Percentiles rank a stretch among this genome's conserved stretches.
phyloP scores from a whole-genome alignment of 441 rosid species.

The Gossypium lobatum region DNA sequence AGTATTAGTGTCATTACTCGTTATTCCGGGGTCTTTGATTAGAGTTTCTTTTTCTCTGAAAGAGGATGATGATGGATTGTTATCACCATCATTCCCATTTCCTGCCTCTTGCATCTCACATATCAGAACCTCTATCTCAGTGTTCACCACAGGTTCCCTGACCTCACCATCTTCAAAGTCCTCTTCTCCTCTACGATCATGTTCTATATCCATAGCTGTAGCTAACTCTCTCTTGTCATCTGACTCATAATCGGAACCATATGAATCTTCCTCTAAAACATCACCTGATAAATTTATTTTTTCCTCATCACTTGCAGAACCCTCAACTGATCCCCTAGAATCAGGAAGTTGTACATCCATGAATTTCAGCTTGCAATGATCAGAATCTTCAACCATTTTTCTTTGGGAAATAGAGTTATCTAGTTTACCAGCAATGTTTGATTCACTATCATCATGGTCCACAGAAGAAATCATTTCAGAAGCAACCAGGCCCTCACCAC shows the following conservation, averaged over 20 bases:
- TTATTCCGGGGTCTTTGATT: conserved; percentile 26
- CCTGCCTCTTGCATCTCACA: conserved; percentile 23
- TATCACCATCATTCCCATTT: conserved; percentile 14
- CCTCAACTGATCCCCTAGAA: conserved; percentile 36
- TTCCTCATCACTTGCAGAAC: conserved; percentile 49
- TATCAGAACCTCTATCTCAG: conserved; percentile 18
- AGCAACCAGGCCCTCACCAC: conserved; percentile 21
- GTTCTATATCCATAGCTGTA: conserved; percentile 34
- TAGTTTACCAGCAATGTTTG: conserved; percentile 24
- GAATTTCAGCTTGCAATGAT: conserved; percentile 18
- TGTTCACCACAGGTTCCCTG: conserved; percentile 31
- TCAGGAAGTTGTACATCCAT: conserved; percentile 24
- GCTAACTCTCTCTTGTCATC: conserved; percentile 36
- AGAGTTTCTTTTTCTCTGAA: conserved; percentile 25
- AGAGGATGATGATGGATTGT: conserved; percentile 22
- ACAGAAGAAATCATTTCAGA: conserved; percentile 16
- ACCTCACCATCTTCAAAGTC: conserved; percentile 63
- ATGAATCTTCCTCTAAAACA: conserved; percentile 39
- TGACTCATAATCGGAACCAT: conserved; percentile 42
- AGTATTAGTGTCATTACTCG: conserved; percentile 13
- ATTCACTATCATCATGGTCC: conserved; percentile 24
- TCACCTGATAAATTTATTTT: conserved; percentile 50
- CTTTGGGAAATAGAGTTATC: conserved; percentile 27
- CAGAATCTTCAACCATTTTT: conserved; percentile 24
- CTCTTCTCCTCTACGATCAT: conserved; percentile 34